Evolutionary conservation across 306 rosid genomes (phyloP).

Genomic region (Dryas drummondii): DNA sequence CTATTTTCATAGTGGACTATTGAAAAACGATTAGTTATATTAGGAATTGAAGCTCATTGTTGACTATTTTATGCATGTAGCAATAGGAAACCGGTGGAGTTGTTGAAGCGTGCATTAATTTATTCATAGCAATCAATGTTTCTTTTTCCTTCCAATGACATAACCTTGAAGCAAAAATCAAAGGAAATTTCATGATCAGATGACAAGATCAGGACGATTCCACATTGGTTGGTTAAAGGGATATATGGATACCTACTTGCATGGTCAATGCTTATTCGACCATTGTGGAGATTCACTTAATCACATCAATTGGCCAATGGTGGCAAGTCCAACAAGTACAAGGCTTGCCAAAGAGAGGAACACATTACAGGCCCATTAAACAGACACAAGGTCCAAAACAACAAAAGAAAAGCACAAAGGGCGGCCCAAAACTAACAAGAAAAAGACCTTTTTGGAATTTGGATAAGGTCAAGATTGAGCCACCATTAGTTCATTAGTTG

Average conservation of each 20-base stretch:
- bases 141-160: neutral
- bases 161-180: neutral
- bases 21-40: slow-evolving; percentile 4
- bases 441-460: too few species aligned
- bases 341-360: too few species aligned
- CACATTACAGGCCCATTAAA: too few species aligned
- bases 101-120: slow-evolving; percentile 7
- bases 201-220: too few species aligned
- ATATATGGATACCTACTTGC: neutral
- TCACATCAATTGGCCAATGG: too few species aligned
- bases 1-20: neutral
- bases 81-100: slow-evolving; percentile 11
- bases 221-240: neutral
- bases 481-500: too few species aligned
- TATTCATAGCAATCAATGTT: neutral
- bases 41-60: neutral
- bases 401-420: too few species aligned
- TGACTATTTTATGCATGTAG: neutral
- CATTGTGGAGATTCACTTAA: too few species aligned
- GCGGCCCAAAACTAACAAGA: too few species aligned
- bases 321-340: too few species aligned
- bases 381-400: too few species aligned
- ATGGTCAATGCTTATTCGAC: neutral
- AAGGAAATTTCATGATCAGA: neutral
- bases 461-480: too few species aligned